Evolutionary conservation across 768 basidiomycete species (phyloP).

Genomic region (Mycena indigotica): DNA sequence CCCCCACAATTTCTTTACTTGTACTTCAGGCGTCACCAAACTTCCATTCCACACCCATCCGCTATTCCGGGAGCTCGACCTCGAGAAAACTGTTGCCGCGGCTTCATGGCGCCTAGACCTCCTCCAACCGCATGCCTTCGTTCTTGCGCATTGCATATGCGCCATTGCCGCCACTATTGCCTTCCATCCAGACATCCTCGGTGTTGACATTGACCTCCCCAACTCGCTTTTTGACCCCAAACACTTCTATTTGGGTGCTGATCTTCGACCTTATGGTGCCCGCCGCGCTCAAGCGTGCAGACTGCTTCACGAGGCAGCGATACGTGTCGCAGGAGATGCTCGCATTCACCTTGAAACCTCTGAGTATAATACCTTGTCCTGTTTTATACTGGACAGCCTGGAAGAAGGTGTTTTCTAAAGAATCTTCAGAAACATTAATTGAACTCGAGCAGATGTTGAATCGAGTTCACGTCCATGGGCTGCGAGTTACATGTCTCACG

Average conservation of each 20-base stretch:
- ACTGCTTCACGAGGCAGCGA: background rate
- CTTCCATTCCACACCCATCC: constrained; percentile 6
- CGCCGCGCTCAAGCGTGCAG: background rate
- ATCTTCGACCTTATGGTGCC: background rate
- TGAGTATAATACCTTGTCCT: background rate
- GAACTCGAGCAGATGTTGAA: background rate
- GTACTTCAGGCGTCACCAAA: background rate
- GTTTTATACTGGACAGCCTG: background rate
- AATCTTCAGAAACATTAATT: background rate
- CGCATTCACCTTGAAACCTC: background rate
- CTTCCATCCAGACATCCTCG: constrained; percentile 7
- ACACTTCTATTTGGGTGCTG: background rate
- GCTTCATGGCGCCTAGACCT: constrained; percentile 7
- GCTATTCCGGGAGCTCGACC: background rate
- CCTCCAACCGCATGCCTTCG: constrained; percentile 7
- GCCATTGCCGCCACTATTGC: constrained; percentile 9
- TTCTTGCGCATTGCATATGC: constrained; percentile 15
- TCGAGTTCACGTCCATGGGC: constrained; percentile 1
- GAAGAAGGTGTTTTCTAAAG: background rate
- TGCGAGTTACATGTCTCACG: constrained; percentile 5
- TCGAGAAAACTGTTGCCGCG: background rate
- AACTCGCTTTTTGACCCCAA: background rate
- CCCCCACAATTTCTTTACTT: background rate
- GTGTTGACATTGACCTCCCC: background rate
- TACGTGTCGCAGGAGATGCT: background rate